phyloP scores from a whole-genome alignment of 1,139 yeast species.

The Waltiozyma sp. region DNA sequence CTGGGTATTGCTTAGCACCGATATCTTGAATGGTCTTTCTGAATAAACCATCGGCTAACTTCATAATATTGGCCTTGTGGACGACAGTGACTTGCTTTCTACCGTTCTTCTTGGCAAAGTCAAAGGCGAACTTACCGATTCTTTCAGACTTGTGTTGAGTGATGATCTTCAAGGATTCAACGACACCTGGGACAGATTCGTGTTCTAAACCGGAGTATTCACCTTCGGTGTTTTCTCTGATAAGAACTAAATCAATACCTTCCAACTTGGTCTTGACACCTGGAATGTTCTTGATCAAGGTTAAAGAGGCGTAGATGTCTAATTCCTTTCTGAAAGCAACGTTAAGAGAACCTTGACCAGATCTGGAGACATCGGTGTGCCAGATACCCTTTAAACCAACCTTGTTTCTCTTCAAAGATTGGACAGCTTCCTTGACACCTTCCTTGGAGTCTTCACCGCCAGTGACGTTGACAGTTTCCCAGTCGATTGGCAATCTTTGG shows the following conservation, averaged over 20 bases:
- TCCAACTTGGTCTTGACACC: slow-evolving; percentile 87
- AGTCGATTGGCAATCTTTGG: slow-evolving; percentile 78
- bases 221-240: slow-evolving; percentile 97
- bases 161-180: slow-evolving; percentile 90
- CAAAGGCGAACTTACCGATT: slow-evolving; percentile 94
- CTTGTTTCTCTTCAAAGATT: slow-evolving; percentile 89
- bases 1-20: slow-evolving; percentile 78
- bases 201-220: slow-evolving; percentile 98
- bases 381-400: slow-evolving; percentile 95
- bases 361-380: slow-evolving; percentile 73
- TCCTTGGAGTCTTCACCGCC: slow-evolving; percentile 53
- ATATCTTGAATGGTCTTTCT: slow-evolving; percentile 87
- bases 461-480: slow-evolving; percentile 85
- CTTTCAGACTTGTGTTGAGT: slow-evolving; percentile 94
- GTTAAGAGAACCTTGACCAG: slow-evolving; percentile 74
- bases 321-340: slow-evolving; percentile 95
- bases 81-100: slow-evolving; percentile 92
- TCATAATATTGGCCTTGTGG: slow-evolving; percentile 99
- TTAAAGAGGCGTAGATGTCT: slow-evolving; percentile 90
- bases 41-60: slow-evolving; percentile 96
- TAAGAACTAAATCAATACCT: slow-evolving; percentile 85
- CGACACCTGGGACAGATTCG: slow-evolving; percentile 95
- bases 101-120: slow-evolving; percentile 86
- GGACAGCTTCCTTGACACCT: slow-evolving; percentile 77
- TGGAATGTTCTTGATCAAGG: slow-evolving; percentile 85